phyloP scores from a whole-genome alignment of 108 stramenopile genomes.

The Seminavis robusta region DNA sequence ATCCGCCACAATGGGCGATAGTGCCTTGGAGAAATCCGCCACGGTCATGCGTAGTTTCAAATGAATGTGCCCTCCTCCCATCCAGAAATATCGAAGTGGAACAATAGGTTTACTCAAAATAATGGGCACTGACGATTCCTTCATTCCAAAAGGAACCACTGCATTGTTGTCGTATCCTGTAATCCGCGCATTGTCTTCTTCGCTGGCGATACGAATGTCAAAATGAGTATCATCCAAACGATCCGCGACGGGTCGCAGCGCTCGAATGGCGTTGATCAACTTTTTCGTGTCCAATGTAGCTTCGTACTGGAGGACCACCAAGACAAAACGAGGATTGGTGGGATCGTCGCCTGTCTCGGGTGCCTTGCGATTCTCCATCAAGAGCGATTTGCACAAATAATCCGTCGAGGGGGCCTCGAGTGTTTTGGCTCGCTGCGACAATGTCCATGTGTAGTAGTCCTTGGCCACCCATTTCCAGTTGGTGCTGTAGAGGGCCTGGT shows the following conservation, averaged over 20 bases:
- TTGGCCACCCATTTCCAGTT: conserved; percentile 66
- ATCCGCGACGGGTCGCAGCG: conserved; percentile 46
- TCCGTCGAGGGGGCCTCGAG: conserved; percentile 41
- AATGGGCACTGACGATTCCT: conserved; percentile 53
- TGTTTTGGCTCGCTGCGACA: conserved; percentile 54
- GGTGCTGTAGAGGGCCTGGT: conserved; percentile 32
- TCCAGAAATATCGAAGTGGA: conserved; percentile 48
- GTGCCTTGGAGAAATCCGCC: conserved; percentile 52
- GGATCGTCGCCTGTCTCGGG: conserved; percentile 11
- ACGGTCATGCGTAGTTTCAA: conserved; percentile 78
- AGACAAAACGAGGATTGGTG: conserved; percentile 65
- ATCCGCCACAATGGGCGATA: conserved; percentile 20
- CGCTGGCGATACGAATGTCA: conserved; percentile 66
- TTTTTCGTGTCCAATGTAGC: conserved; percentile 63
- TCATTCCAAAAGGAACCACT: conserved; percentile 80
- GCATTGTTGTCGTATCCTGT: conserved; percentile 79
- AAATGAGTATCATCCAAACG: conserved; percentile 49
- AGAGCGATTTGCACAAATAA: conserved; percentile 70
- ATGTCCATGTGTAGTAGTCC: conserved; percentile 52
- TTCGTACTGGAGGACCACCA: conserved; percentile 81
- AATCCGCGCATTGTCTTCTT: conserved; percentile 58
- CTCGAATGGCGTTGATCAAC: conserved; percentile 54
- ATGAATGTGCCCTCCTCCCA: conserved; percentile 84
- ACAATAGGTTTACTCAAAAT: conserved; percentile 52
- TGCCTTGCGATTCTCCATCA: conserved; percentile 79